Evolutionary conservation across 1,284 basidiomycete genomes (phyloP).

Genomic region (Ganoderma multipileum): DNA sequence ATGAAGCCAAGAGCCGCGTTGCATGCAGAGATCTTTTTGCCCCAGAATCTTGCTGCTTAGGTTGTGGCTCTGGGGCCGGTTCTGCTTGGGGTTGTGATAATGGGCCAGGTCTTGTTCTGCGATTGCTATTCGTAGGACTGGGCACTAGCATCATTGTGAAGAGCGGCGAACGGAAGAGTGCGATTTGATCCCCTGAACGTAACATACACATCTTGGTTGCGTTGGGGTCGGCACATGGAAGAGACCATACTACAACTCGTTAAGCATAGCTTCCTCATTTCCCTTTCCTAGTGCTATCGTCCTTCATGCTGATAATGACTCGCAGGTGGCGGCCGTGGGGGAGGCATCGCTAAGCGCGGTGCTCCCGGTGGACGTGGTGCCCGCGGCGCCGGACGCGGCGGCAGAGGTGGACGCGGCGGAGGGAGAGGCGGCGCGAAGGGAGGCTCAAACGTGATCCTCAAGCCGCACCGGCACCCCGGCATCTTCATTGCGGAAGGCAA

Average conservation of each 20-base stretch:
- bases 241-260: background rate
- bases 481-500: slow-evolving; percentile 96
- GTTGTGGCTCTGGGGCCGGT: background rate
- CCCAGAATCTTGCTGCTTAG: background rate
- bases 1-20: background rate
- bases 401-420: slow-evolving; percentile 58
- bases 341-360: slow-evolving; percentile 48
- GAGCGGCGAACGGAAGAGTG: background rate
- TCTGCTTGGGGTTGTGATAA: no score
- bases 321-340: slow-evolving; percentile 46
- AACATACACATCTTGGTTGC: background rate
- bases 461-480: slow-evolving; percentile 95
- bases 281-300: background rate
- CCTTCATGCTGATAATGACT: background rate
- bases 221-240: background rate
- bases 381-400: slow-evolving; percentile 53
- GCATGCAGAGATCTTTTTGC: background rate
- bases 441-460: slow-evolving; percentile 88
- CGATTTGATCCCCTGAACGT: background rate
- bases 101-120: background rate
- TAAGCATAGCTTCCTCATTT: background rate
- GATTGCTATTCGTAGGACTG: background rate
- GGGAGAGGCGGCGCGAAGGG: slow-evolving; percentile 75
- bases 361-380: slow-evolving; percentile 43
- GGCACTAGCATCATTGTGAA: background rate